Evolutionary conservation across 176 grass and related monocot genomes (phyloP).

Genomic region (Hordeum marinum): DNA sequence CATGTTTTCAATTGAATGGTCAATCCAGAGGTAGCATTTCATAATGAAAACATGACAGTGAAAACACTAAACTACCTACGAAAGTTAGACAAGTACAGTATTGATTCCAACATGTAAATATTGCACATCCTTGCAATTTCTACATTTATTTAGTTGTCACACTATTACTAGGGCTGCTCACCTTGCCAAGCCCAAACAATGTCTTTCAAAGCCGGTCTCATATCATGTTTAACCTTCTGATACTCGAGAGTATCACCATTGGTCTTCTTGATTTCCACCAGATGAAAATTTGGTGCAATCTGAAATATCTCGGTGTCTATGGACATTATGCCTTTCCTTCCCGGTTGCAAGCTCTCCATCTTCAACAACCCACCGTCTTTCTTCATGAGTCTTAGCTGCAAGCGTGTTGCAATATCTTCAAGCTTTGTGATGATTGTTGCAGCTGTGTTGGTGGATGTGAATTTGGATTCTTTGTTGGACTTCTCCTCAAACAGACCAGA

Average conservation of each 20-base stretch:
- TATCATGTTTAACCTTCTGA: conserved; percentile 53
- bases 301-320: conserved; percentile 69
- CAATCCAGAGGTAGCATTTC: background rate
- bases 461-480: conserved; percentile 42
- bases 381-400: conserved; percentile 58
- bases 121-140: background rate
- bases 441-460: conserved; percentile 60
- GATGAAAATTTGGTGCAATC: conserved; percentile 69
- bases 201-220: conserved; percentile 68
- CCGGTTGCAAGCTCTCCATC: conserved; percentile 51
- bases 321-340: conserved; percentile 68
- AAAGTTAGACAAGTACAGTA: background rate
- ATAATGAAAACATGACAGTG: background rate
- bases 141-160: background rate
- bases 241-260: conserved; percentile 83
- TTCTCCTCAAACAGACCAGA: conserved; percentile 73
- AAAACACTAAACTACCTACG: background rate
- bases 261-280: conserved; percentile 79
- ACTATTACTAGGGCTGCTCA: conserved; percentile 25
- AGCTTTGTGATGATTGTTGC: conserved; percentile 57
- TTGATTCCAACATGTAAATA: background rate
- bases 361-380: conserved; percentile 57
- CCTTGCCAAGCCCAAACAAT: conserved; percentile 96
- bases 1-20: background rate
- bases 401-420: conserved; percentile 57